These are phyloP conservation scores for Emergomyces pasteurianus DNA, from an alignment of 2,329 filamentous ascomycete genomes.

Conservation along the genomic window DNA sequence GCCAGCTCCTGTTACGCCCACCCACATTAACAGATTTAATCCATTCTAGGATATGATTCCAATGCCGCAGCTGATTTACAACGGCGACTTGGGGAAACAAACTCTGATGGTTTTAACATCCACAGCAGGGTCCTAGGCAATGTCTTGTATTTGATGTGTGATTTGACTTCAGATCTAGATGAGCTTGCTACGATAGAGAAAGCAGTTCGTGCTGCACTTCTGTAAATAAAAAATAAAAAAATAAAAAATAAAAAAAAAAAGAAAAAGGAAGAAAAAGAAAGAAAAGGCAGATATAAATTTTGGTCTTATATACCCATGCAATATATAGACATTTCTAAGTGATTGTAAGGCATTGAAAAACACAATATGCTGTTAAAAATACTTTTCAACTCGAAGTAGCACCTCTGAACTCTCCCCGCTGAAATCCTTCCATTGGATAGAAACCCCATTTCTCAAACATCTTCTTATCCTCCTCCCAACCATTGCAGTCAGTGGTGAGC, in stretches of 20 bases:
- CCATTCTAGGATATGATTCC: conserved; percentile 41
- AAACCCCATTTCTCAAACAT: conserved; percentile 80
- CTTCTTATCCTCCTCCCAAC: conserved; percentile 75
- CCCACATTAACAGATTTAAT: neutral
- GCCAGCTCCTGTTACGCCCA: neutral
- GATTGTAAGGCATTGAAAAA: neutral
- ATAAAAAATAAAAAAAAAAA: no score
- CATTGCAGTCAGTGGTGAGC: conserved; percentile 82
- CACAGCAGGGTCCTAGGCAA: conserved; percentile 51
- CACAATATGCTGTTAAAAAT: no score
- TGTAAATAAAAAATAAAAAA: conserved; percentile 9
- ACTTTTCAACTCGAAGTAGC: neutral
- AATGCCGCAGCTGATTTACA: conserved; percentile 44
- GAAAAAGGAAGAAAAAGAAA: no score
- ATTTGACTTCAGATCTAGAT: conserved; percentile 37
- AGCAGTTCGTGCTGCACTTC: conserved; percentile 26
- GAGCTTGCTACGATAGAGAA: conserved; percentile 31
- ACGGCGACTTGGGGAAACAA: conserved; percentile 33
- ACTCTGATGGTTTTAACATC: conserved; percentile 33
- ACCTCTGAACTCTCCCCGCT: conserved; percentile 18
- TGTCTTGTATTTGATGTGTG: conserved; percentile 50
- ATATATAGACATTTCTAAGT: neutral
- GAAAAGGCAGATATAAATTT: neutral
- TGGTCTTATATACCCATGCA: neutral
- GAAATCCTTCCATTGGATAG: conserved; percentile 57